Evolutionary conservation across 2,329 filamentous ascomycete genomes (phyloP).

Genomic region (Penicillium sp.): DNA sequence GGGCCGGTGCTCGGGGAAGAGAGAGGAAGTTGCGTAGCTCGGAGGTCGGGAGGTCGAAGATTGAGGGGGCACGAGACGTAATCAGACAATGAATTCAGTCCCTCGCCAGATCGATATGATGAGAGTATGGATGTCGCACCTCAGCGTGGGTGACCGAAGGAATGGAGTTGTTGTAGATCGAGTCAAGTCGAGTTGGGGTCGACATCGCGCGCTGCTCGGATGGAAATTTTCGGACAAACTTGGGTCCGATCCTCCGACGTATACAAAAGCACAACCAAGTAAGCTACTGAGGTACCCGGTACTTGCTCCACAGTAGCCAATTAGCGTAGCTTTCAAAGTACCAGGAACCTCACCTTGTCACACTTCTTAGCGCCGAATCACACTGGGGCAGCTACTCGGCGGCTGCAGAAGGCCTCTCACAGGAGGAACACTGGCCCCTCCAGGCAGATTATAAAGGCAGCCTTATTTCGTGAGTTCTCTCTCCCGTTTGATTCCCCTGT

Average conservation of each 20-base stretch:
- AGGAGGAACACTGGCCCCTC: constrained; percentile 21
- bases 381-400: constrained; percentile 21
- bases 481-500: neutral
- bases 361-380: constrained; percentile 25
- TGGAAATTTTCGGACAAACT: constrained; percentile 45
- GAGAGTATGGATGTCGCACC: constrained; percentile 1
- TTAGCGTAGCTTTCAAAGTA: neutral
- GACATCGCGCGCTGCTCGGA: constrained; percentile 12
- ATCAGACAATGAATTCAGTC: neutral
- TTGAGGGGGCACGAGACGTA: neutral
- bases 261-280: neutral
- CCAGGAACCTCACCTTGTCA: constrained; percentile 22
- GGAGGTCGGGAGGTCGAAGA: neutral
- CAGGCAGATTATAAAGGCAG: constrained; percentile 18
- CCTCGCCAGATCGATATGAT: neutral
- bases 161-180: constrained; percentile 7
- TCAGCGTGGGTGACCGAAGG: neutral
- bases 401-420: constrained; percentile 22
- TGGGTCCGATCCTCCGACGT: constrained; percentile 16
- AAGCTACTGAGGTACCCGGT: constrained; percentile 4
- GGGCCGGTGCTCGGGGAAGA: constrained; percentile 11
- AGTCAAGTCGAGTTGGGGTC: neutral
- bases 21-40: constrained; percentile 8
- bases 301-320: neutral
- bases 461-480: constrained; percentile 15